phyloP scores from a whole-genome alignment of 192 early-diverging fungal species.

The Backusella parvicylindrica region DNA sequence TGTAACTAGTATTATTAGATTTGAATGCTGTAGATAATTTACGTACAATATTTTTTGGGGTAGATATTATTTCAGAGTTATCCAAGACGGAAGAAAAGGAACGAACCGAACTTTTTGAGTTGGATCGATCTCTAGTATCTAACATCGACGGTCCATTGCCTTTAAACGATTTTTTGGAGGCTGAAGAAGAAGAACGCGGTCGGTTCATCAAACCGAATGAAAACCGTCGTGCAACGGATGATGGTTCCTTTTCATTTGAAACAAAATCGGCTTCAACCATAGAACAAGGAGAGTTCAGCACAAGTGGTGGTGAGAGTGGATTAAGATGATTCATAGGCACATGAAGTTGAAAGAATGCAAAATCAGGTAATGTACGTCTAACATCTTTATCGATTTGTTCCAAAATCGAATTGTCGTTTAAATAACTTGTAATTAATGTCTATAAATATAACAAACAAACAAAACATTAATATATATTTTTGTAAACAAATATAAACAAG shows the following conservation, averaged over 20 bases:
- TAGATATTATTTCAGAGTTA: conserved; percentile 8
- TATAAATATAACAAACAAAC: background rate
- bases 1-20: background rate
- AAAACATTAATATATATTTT: background rate
- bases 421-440: conserved; percentile 53
- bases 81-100: conserved; percentile 19
- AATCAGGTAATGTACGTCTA: conserved; percentile 67
- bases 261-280: background rate
- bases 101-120: conserved; percentile 26
- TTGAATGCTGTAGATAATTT: conserved; percentile 28
- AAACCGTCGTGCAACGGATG: background rate
- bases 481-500: conserved; percentile 1
- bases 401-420: conserved; percentile 54
- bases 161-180: conserved; percentile 34
- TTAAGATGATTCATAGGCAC: conserved; percentile 53
- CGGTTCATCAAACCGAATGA: conserved; percentile 26
- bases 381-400: conserved; percentile 81
- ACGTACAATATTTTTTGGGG: conserved; percentile 29
- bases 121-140: conserved; percentile 20
- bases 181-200: conserved; percentile 25
- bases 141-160: background rate
- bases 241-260: background rate
- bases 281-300: background rate
- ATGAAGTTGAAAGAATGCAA: conserved; percentile 70
- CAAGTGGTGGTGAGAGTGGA: conserved; percentile 38